Conservation (phyloP, 2,329 filamentous ascomycete species). For the Aschersonia sp. region DNA sequence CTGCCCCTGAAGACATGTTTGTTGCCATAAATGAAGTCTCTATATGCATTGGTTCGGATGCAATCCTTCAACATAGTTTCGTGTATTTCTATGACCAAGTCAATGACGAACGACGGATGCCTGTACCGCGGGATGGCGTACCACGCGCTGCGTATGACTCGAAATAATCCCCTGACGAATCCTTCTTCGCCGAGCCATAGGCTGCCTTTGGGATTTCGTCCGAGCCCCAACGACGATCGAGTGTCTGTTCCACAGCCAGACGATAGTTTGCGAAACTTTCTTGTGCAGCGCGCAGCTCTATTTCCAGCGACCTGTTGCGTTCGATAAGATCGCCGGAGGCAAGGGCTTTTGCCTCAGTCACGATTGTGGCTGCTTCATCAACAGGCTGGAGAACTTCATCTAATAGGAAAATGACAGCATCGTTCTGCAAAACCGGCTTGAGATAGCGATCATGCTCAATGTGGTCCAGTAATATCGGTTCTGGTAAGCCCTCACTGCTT, state of each 20-base stretch:
- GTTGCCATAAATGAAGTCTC: constrained; percentile 89
- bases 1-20: constrained; percentile 78
- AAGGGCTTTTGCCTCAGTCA: constrained; percentile 4
- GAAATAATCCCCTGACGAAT: constrained; percentile 31
- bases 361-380: constrained; percentile 24
- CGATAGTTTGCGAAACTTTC: constrained; percentile 53
- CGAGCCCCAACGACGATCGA: constrained; percentile 50
- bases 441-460: constrained; percentile 72
- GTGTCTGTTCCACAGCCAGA: constrained; percentile 48
- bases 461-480: constrained; percentile 42
- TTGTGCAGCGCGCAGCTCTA: constrained; percentile 43
- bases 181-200: constrained; percentile 8
- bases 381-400: constrained; percentile 49
- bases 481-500: constrained; percentile 31
- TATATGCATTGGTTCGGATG: constrained; percentile 79
- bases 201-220: constrained; percentile 18
- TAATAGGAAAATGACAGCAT: constrained; percentile 74
- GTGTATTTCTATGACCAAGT: constrained; percentile 54
- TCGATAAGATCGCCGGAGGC: constrained; percentile 24
- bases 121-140: constrained; percentile 18
- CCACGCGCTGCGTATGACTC: constrained; percentile 50
- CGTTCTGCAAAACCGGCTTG: constrained; percentile 75
- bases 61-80: constrained; percentile 91
- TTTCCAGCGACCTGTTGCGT: constrained; percentile 42
- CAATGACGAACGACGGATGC: not conserved